Evolutionary conservation across 2,329 filamentous ascomycete genomes (phyloP), one percentile per base, ranked within the genome.

Genomic region (Aspergillus sp.): DNA sequence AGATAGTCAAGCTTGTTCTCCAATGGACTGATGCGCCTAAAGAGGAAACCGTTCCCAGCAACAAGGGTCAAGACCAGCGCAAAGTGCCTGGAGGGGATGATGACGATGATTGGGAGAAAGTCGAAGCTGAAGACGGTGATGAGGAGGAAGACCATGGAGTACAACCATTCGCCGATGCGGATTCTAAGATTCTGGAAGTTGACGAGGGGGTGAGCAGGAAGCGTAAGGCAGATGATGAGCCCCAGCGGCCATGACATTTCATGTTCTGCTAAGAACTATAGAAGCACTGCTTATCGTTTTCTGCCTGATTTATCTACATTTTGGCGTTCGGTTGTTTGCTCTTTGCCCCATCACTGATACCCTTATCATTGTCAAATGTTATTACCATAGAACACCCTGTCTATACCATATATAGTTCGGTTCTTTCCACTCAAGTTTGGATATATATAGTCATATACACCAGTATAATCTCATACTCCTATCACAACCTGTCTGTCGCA

Each of bases 1-100:
- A 80, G 60, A 77, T 87, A 41, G 79, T 87, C 47, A 71, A 69
- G 42, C 57, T 78, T 15, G 66, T 71, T 32, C 59, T 79, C n/a
- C 59, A 69, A 11, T 74, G 75, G 73, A 65, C 65, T 6, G 61
- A 71, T 13, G 63, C 65, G 5, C 59, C 70, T 11, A 63, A 65
- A 23, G 60, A 23, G 55, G 61, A 17, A 48, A 53, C 39, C 50
- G 55, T 48, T 25, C 21, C 48, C 17, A 15, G 19, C 25, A 58
- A 8, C 44, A 25, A 49, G 52, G 32, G 27, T 11, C 25, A 10
- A 19, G 32, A 49, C 19, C 52, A 61, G 8, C 32, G 23, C 25
- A 55, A 52, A 17, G 7, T 47, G 8, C 5, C 21, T 17, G 10
- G n/a, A 11, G 59, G 44, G 21, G 66, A 71, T 11, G 71, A 72